Evolutionary conservation across 306 rosid genomes (phyloP), one percentile per base, ranked within the genome.

Genomic region (Cyamopsis tetragonoloba): DNA sequence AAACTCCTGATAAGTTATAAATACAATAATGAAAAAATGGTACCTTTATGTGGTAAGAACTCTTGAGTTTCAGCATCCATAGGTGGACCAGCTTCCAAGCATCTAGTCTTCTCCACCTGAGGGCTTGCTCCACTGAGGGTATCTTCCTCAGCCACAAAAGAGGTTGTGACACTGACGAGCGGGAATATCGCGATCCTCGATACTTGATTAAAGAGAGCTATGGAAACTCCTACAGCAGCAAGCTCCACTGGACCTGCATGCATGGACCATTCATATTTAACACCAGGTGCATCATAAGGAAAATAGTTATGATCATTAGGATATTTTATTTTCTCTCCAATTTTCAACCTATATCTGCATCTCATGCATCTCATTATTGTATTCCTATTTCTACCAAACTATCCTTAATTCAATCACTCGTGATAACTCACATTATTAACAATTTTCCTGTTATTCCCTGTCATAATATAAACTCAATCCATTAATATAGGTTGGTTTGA

Each of bases 121-220:
- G 78, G 71, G 18, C 55, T 75, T n/a, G 15, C 80, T 22, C 81
- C 72, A 42, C 74, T 77, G 2, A 82, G 65, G 47, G 87, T 31
- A 66, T 89, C 98, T 85, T 92, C 98, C 83, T 92, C 98, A 1
- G 98, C 98, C 65, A 92, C 98, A 56, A 92, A 92, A 71, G 98
- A 92, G 35, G 98, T 89, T 6, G 96, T 92, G 77, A 89, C 84
- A 74, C 96, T 92, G 38, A 92, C 98, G 17, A 92, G 96, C 0
- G 98, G 98, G 56, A 92, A 92, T 64, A 92, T 92, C 13, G 96
- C 91, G 1, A 92, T 88, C 73, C 96, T 72, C 18, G 98, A 92
- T 15, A 73, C 96, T 80, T 92, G 98, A 80, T 92, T 92, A 77
- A 92, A 92, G 66, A 92, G 76, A 62, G 96, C 96, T 79, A 92